phyloP scores from a whole-genome alignment of 2,329 filamentous ascomycete species.

The Trichoderma sp. region DNA sequence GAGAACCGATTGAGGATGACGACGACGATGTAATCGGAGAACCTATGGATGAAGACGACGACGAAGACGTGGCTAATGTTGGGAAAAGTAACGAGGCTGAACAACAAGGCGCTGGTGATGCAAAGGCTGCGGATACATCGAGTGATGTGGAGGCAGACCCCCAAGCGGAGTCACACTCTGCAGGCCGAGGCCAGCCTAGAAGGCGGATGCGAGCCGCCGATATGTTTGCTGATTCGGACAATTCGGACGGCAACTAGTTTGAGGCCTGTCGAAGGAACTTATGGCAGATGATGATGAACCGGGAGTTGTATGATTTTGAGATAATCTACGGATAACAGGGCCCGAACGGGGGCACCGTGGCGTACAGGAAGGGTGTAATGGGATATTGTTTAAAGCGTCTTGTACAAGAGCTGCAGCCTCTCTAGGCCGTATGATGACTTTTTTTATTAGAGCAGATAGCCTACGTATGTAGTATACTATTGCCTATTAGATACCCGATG shows the following conservation, averaged over 20 bases:
- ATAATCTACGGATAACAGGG: not conserved
- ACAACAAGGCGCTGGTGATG: not conserved
- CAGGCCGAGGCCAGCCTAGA: conserved; percentile 40
- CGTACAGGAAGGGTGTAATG: not conserved
- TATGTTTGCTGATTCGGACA: conserved; percentile 81
- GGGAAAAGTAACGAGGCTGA: not conserved
- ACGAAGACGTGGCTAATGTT: conserved; percentile 30
- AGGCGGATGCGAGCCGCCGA: conserved; percentile 76
- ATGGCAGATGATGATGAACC: not conserved
- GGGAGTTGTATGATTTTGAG: not conserved
- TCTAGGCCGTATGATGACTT: not conserved
- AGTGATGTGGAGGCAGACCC: conserved; percentile 17
- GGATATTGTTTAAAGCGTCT: not conserved
- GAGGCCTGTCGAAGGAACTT: not conserved
- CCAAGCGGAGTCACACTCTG: conserved; percentile 16
- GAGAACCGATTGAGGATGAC: conserved; percentile 28
- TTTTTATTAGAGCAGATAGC: not conserved
- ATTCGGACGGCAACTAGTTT: conserved; percentile 7
- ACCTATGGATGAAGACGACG: conserved; percentile 32
- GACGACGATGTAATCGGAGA: conserved; percentile 31
- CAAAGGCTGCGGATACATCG: conserved; percentile 19
- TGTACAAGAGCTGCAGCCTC: not conserved
- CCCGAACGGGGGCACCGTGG: not conserved
- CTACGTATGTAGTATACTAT: not conserved
- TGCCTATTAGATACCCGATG: not conserved